Evolutionary conservation across 352 stramenopile species (phyloP), one percentile per base, ranked within the genome.

Genomic region (Thalassiosira allenii): DNA sequence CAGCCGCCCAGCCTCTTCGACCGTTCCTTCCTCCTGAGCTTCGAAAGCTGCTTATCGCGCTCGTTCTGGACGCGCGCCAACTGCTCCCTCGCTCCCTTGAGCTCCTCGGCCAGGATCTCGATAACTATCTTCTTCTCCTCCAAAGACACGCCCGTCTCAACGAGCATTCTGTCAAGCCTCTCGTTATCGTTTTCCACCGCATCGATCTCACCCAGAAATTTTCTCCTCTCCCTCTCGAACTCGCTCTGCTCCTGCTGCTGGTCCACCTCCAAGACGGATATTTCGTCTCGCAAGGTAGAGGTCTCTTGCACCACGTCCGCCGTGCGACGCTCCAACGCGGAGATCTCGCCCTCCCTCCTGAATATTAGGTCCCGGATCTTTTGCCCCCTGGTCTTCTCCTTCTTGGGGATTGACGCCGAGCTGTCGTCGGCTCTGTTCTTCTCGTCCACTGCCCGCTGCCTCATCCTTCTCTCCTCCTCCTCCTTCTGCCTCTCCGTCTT

Each of bases 41-140:
- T n/a, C n/a, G n/a, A n/a, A n/a, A n/a, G n/a, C n/a, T n/a, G n/a
- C n/a, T n/a, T n/a, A n/a, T n/a, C n/a, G n/a, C n/a, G n/a, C n/a
- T n/a, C n/a, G n/a, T n/a, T n/a, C 29, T 75, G 65, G 23, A 65
- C 34, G 29, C 47, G 9, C 22, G 32, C 25, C 22, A 75, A 75
- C 29, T 41, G n/a, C 6, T 75, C 40, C 8, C 65, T 51, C 37
- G 33, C 65, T 14, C 27, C 51, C 29, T 63, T 61, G n/a, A 75
- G 65, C 47, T 75, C 52, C 44, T 57, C 65, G n/a, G 49, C 52
- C 34, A 75, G 49, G 17, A 75, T 47, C 52, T 65, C 65, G 20
- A 63, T 66, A 30, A 22, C 49, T 32, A 75, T 65, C 33, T 65
- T 65, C 32, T 29, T 75, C 33, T 64, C 65, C 58, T 56, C 65